Evolutionary conservation across 2,329 filamentous ascomycete species (phyloP).

Genomic region (Coniella lustricola): DNA sequence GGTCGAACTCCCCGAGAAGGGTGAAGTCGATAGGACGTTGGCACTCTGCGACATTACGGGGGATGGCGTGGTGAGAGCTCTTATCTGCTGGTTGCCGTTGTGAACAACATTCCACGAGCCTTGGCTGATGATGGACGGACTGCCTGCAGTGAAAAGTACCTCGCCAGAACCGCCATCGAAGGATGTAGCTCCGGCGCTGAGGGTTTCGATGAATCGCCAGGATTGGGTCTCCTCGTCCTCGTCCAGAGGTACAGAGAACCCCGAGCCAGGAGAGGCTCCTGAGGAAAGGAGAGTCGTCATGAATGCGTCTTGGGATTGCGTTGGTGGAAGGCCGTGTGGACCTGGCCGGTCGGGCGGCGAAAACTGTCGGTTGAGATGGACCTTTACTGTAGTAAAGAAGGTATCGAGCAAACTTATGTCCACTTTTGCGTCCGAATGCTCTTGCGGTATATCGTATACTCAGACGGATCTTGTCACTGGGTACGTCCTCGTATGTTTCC

Average conservation of each 20-base stretch:
- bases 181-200: constrained; percentile 22
- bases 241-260: constrained; percentile 10
- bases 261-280: constrained; percentile 21
- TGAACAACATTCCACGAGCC: constrained; percentile 43
- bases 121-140: constrained; percentile 44
- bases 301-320: constrained; percentile 2
- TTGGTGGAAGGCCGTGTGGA: not conserved
- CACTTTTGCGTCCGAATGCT: no score
- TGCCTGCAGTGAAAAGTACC: constrained; percentile 27
- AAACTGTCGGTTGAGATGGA: not conserved
- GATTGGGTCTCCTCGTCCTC: constrained; percentile 29
- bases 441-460: no score
- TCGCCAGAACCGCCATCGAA: constrained; percentile 3
- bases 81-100: constrained; percentile 26
- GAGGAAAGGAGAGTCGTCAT: constrained; percentile 28
- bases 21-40: not conserved
- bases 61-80: constrained; percentile 6
- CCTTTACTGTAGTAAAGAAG: constrained; percentile 1
- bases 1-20: not conserved
- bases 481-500: no score
- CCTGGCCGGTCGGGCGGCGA: not conserved
- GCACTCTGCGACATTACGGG: constrained; percentile 34
- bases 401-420: not conserved
- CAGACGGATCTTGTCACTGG: no score
- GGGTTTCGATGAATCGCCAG: constrained; percentile 8